Base-by-base conservation (phyloP, 192 early-diverging fungal species). In the Neocallimastix lanati region DNA sequence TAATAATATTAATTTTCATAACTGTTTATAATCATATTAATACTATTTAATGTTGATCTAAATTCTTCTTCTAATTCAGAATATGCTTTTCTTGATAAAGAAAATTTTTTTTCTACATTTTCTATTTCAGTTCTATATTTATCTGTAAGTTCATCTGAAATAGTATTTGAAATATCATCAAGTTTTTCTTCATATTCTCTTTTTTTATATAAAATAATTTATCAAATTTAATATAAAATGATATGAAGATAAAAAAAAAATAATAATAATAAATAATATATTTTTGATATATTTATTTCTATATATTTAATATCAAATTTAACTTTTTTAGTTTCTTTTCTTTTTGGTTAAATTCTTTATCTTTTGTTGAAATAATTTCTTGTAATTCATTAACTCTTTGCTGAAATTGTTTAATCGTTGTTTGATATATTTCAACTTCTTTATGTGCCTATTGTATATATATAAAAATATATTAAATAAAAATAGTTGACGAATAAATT, bases 61-160 rank as follows among this genome's bases (percentile, higher is more conserved):
- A 82, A 85, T 77, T 88, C 88, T 27, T 79, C 78, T 58, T 88
- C 88, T 67, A 88, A 80, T 12, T 77, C 82, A 29, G 40, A 30
- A 78, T 85, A 85, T 15, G 84, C 84, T 16, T 81, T 33, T 77
- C 80, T 76, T 16, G 83, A 50, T 30, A 33, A 33, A 25, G n/a
- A 29, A 28, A 85, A 67, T 29, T 77, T 76, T 50, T 78, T 77
- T 15, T 76, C 29, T 11, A 88, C 7, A 4, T 78, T 77, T 16
- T 88, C 82, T 13, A 84, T 16, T 78, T 88, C 83, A n/a, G 29
- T 76, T 78, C 76, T 28, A 77, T 87, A 84, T 29, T 30, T 36
- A 13, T 77, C 78, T 27, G 76, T 28, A 76, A 87, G 13, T 2
- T 76, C 30, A 18, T 78, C 76, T 0, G 81, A 67, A n/a, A 67